Evolutionary conservation across 495 filamentous ascomycete genomes (phyloP), one percentile per base, ranked within the genome.

Genomic region (Trichoderma reesei): DNA sequence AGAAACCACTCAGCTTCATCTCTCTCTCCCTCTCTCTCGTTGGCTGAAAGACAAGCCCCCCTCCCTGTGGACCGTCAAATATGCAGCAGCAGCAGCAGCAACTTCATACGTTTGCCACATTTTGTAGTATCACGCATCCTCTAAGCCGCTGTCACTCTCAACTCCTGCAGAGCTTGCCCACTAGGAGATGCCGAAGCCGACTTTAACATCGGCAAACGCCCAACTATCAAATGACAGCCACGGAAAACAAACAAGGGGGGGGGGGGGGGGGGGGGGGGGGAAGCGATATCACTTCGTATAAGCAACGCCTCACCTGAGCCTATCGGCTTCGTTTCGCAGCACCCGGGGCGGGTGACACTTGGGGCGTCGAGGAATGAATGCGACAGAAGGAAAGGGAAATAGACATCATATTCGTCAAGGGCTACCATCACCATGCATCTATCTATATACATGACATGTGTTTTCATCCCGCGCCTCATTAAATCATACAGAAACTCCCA

Each of bases 391-490:
- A 56, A 31, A n/a, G n/a, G n/a, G 31, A 14, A 26, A 48, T 48
- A 48, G 20, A 48, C 8, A n/a, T 8, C 8, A n/a, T 48, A n/a
- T 39, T 39, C 44, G 20, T 26, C 44, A 34, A n/a, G n/a, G n/a
- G n/a, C 5, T 8, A 56, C 10, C 51, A 56, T 56, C 42, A 46
- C 42, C 42, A 46, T 36, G 20, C 13, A 26, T 56, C 51, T 56
- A 34, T n/a, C n/a, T n/a, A n/a, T n/a, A n/a, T n/a, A n/a, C 51
- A 56, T 56, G 51, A 56, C 51, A 56, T 34, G 51, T 56, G 51
- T 56, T 33, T 56, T 26, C 51, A 11, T 34, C 51, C 16, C 10
- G n/a, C n/a, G n/a, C n/a, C 44, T 14, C 16, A 48, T n/a, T 56
- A 31, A 56, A 56, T 26, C 51, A 56, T 34, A 56, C 51, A 56